phyloP scores from a whole-genome alignment of 2,329 filamentous ascomycete genomes.

The Apiospora pterosperma region DNA sequence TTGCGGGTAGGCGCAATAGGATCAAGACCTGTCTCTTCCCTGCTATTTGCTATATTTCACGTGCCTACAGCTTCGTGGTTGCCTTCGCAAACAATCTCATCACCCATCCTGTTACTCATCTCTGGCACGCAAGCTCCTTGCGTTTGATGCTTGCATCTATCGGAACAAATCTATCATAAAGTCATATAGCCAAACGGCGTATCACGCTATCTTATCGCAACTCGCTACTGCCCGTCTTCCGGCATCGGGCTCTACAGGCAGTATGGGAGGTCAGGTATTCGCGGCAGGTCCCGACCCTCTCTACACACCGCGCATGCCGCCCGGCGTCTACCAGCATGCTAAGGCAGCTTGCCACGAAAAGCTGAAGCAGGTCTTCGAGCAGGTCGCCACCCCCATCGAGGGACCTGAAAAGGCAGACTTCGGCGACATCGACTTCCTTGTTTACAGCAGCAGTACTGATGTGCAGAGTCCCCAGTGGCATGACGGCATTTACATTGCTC shows the following conservation, averaged over 20 bases:
- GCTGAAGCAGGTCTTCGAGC: slow-evolving; percentile 49
- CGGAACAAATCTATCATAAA: neutral
- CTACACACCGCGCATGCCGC: slow-evolving; percentile 63
- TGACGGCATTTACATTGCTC: slow-evolving; percentile 28
- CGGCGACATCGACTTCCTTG: slow-evolving; percentile 72
- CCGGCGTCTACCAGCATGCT: slow-evolving; percentile 51
- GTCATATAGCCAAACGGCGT: neutral
- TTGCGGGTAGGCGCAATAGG: neutral
- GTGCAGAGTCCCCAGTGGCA: neutral
- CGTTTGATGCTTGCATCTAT: neutral
- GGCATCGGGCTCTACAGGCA: neutral
- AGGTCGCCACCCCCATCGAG: slow-evolving; percentile 61
- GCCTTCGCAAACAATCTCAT: neutral
- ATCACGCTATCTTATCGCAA: neutral
- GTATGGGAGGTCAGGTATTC: slow-evolving; percentile 68
- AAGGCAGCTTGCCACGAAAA: slow-evolving; percentile 41
- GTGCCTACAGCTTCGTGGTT: too few species aligned
- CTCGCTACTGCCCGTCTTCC: neutral
- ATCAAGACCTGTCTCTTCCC: neutral
- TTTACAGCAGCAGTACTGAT: slow-evolving; percentile 33
- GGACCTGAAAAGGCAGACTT: slow-evolving; percentile 62
- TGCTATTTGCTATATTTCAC: neutral
- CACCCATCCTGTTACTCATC: neutral
- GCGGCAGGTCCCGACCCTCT: slow-evolving; percentile 42
- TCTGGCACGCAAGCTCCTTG: neutral